Conservation (phyloP, 2,329 filamentous ascomycete genomes). For the Ophiostoma himal-ulmi region DNA sequence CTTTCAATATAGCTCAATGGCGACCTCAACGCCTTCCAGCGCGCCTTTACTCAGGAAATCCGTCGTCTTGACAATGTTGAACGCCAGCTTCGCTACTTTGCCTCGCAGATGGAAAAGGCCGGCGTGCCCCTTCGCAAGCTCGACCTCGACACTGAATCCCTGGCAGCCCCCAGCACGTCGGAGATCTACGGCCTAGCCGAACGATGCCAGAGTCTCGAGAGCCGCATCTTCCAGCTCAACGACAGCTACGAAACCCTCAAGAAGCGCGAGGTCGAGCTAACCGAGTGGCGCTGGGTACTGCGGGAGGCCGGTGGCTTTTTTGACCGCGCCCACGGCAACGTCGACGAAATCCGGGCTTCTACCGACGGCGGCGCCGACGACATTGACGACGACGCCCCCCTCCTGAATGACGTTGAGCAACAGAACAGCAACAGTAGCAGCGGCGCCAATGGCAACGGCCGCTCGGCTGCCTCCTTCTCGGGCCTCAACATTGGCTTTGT, state of each 20-base stretch:
- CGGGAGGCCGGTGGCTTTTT: slow-evolving; percentile 97
- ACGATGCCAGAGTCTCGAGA: slow-evolving; percentile 85
- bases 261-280: slow-evolving; percentile 93
- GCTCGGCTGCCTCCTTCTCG: slow-evolving; percentile 73
- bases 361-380: slow-evolving; percentile 46
- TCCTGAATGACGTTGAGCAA: slow-evolving; percentile 89
- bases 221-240: slow-evolving; percentile 83
- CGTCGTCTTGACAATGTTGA: slow-evolving; percentile 96
- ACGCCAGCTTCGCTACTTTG: slow-evolving; percentile 93
- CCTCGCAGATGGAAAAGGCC: slow-evolving; percentile 90
- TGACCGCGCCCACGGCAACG: slow-evolving; percentile 89
- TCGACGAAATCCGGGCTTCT: slow-evolving; percentile 91
- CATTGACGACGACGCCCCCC: slow-evolving; percentile 76
- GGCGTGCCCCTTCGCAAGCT: slow-evolving; percentile 80
- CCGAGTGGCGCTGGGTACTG: slow-evolving; percentile 97
- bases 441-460: slow-evolving; percentile 10
- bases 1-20: slow-evolving; percentile 66
- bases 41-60: slow-evolving; percentile 96
- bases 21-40: slow-evolving; percentile 88
- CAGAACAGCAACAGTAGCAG: slow-evolving; percentile 50
- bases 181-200: slow-evolving; percentile 96
- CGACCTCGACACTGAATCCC: slow-evolving; percentile 80
- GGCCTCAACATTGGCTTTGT: slow-evolving; percentile 99
- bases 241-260: slow-evolving; percentile 98
- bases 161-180: slow-evolving; percentile 81